Percentiles rank a stretch among this genome's conserved stretches.
Evolutionary conservation across 495 filamentous ascomycete genomes (phyloP).

Genomic region (Daldinia childiae): DNA sequence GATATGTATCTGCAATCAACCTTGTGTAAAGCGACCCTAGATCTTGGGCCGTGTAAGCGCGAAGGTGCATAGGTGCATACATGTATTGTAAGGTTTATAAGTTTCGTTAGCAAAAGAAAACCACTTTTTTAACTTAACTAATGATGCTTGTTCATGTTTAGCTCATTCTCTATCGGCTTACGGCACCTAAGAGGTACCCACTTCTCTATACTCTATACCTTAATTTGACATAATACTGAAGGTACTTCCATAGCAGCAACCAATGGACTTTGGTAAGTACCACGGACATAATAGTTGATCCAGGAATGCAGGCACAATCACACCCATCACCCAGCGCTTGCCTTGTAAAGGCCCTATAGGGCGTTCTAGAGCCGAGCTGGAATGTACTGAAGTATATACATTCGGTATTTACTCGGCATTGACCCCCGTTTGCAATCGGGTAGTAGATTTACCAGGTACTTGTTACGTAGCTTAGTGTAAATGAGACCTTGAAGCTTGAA

Average conservation of each 20-base stretch:
- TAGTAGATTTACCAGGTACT: neutral
- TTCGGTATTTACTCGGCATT: constrained; percentile 40
- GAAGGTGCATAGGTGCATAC: neutral
- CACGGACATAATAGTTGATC: neutral
- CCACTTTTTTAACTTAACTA: constrained; percentile 11
- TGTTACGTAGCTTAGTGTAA: neutral
- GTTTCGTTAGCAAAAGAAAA: neutral
- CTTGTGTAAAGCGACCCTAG: constrained; percentile 19
- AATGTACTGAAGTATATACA: constrained; percentile 16
- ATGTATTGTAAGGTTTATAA: neutral
- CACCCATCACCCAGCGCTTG: neutral
- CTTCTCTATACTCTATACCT: neutral
- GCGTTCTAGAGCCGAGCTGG: constrained; percentile 14
- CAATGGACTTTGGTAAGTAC: neutral
- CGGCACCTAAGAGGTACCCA: neutral
- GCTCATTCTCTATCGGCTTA: neutral
- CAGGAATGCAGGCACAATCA: neutral
- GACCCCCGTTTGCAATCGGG: constrained; percentile 1
- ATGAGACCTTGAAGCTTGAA: constrained; percentile 17
- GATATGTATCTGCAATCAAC: constrained; percentile 10
- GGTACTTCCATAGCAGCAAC: neutral
- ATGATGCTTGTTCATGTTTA: neutral
- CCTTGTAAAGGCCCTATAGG: neutral
- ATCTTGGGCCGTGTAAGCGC: constrained; percentile 9
- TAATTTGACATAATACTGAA: neutral